Percentiles rank a stretch among this genome's conserved stretches.
Conservation (phyloP, 1,139 yeast genomes). For the Sugiyamaella xylanicola region DNA sequence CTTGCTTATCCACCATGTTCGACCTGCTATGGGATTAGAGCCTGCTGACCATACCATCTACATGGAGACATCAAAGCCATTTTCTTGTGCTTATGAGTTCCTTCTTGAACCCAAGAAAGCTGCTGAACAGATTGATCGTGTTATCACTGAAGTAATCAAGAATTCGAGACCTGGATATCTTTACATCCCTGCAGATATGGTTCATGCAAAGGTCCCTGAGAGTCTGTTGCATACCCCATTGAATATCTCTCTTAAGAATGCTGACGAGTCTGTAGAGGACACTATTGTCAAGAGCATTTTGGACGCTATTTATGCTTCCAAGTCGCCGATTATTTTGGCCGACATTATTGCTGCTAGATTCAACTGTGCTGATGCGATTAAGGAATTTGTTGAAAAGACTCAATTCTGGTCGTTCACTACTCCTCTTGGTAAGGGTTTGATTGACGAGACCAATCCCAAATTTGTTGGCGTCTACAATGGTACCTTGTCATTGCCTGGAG, state of each 20-base stretch:
- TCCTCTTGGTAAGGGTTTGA: conserved; percentile 55
- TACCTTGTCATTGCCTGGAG: conserved; percentile 49
- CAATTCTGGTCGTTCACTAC: conserved; percentile 52
- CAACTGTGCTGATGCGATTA: conserved; percentile 47
- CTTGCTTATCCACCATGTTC: conserved; percentile 63
- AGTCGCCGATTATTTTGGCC: conserved; percentile 62
- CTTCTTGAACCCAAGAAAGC: conserved; percentile 54
- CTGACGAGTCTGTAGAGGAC: conserved; percentile 37
- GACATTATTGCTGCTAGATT: conserved; percentile 68
- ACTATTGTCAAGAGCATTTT: conserved; percentile 52
- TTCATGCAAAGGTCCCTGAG: conserved; percentile 50
- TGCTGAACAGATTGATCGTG: conserved; percentile 63
- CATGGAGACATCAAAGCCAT: conserved; percentile 59
- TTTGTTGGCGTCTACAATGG: conserved; percentile 72
- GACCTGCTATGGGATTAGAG: conserved; percentile 51
- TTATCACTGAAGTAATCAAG: conserved; percentile 56
- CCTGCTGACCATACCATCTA: conserved; percentile 60
- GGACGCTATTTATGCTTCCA: conserved; percentile 52
- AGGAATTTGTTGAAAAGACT: conserved; percentile 51
- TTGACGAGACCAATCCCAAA: conserved; percentile 61
- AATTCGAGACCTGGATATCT: conserved; percentile 78
- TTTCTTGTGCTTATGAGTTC: conserved; percentile 62
- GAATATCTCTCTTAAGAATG: conserved; percentile 35
- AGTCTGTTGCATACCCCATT: conserved; percentile 40
- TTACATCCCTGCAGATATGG: conserved; percentile 71